A percentile compares a stretch with the other conserved stretches of the same genome.
phyloP scores from a whole-genome alignment of 2,329 filamentous ascomycete species.

The Botryotinia globosa region DNA sequence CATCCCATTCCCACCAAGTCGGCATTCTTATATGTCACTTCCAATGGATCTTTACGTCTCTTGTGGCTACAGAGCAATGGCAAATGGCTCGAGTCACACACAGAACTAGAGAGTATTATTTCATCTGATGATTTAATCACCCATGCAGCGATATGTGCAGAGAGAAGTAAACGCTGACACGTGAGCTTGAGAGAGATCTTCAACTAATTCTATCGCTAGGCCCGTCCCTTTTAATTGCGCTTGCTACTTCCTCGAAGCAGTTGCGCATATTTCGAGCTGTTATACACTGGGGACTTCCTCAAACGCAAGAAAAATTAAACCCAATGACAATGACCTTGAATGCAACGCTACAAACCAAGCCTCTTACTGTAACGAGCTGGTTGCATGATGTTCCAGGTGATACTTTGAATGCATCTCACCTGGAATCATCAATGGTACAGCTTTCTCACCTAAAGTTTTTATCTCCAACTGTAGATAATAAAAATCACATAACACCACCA shows the following conservation, averaged over 20 bases:
- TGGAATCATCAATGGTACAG: slow-evolving; percentile 53
- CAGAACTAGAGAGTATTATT: slow-evolving; percentile 72
- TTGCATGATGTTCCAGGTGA: slow-evolving; percentile 29
- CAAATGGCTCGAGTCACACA: slow-evolving; percentile 66
- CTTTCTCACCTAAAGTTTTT: slow-evolving; percentile 75
- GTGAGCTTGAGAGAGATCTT: neutral
- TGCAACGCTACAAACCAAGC: slow-evolving; percentile 53
- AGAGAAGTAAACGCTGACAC: slow-evolving; percentile 58
- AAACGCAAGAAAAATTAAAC: slow-evolving; percentile 54
- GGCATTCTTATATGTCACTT: slow-evolving; percentile 73
- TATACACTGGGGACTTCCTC: slow-evolving; percentile 69
- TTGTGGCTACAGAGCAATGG: slow-evolving; percentile 73
- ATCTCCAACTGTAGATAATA: slow-evolving; percentile 54
- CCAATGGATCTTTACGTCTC: slow-evolving; percentile 69
- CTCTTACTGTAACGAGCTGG: slow-evolving; percentile 58
- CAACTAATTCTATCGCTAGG: slow-evolving; percentile 26
- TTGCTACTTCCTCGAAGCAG: slow-evolving; percentile 68
- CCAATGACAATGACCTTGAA: slow-evolving; percentile 48
- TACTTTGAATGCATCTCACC: slow-evolving; percentile 42
- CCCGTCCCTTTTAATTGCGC: slow-evolving; percentile 58
- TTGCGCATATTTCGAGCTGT: slow-evolving; percentile 71
- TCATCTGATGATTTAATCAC: slow-evolving; percentile 74
- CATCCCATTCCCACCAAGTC: slow-evolving; percentile 71
- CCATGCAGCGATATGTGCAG: slow-evolving; percentile 72
- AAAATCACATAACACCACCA: slow-evolving; percentile 43